Evolutionary conservation across 140 eudicot genomes (phyloP), one percentile per base, ranked within the genome.

Genomic region (Cichorium intybus): DNA sequence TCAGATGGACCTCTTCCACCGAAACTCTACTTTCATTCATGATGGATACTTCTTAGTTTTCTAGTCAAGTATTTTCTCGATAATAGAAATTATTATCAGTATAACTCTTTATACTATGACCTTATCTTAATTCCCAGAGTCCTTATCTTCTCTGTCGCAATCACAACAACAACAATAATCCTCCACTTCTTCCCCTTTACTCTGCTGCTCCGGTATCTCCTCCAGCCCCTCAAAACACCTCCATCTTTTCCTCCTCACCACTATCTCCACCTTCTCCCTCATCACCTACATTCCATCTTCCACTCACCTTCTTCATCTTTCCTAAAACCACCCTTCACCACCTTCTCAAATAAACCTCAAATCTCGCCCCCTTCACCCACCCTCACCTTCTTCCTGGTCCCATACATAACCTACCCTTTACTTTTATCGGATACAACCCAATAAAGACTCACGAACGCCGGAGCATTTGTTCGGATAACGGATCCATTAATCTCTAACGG

Each of bases 121-220:
- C n/a, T n/a, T n/a, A n/a, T 69, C 78, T 21, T 22, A 46, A 3
- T 52, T 78, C 70, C 2, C 77, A 37, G 4, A 75, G 2, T 29
- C 73, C 18, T 58, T 51, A 5, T 24, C 73, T 3, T 24, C 75
- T 0, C 72, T 57, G 28, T 69, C 56, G 21, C 80, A 80, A 1
- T 66, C 74, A 60, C 83, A 49, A 62, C 84, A 78, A 37, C 77
- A 58, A 17, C 60, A 51, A 12, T 60, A 77, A 28, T 12, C 73
- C 31, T 66, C 77, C 56, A 33, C 83, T 11, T 26, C 72, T 31
- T 61, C 70, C 52, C 35, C 81, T 18, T 70, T 86, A 58, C 66
- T 78, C 56, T 69, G 64, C 61, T 79, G 81, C 77, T 90, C 95
- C 54, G 85, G 90, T 46, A 91, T 91, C 78, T 84, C 96, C 80